Conservation (phyloP, 129 eudicot species). For the Pittosporum tobira region DNA sequence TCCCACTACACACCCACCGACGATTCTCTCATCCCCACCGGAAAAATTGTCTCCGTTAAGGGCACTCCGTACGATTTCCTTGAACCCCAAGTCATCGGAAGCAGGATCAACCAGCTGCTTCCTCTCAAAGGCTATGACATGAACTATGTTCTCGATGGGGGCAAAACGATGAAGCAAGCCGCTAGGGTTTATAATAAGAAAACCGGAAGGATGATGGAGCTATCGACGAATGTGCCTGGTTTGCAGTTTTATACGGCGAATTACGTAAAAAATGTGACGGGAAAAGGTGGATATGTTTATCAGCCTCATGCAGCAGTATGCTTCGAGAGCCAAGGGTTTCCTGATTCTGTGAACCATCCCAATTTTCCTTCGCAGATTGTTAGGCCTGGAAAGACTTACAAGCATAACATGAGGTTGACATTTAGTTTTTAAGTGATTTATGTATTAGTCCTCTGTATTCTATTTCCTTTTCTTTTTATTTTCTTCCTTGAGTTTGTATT, state of each 20-base stretch:
- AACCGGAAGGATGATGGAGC: conserved; percentile 47
- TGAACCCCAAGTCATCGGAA: conserved; percentile 39
- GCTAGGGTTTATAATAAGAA: conserved; percentile 54
- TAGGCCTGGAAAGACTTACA: conserved; percentile 47
- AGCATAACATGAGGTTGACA: conserved; percentile 52
- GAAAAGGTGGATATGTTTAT: conserved; percentile 68
- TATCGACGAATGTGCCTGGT: conserved; percentile 52
- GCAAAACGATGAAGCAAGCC: conserved; percentile 36
- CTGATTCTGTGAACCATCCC: conserved; percentile 80
- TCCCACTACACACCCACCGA: conserved; percentile 60
- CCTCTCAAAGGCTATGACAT: conserved; percentile 52
- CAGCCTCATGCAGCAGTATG: conserved; percentile 57
- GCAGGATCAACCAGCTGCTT: conserved; percentile 50
- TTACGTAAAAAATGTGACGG: conserved; percentile 39
- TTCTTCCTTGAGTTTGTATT: conserved; percentile 8
- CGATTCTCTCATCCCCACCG: conserved; percentile 61
- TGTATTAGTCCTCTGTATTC: no score
- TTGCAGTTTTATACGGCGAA: conserved; percentile 79
- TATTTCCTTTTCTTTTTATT: no score
- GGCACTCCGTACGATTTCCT: conserved; percentile 75
- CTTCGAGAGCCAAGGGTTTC: conserved; percentile 91
- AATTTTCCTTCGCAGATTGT: conserved; percentile 78
- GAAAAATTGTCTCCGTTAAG: conserved; percentile 42
- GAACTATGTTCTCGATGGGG: conserved; percentile 59
- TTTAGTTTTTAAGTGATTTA: no score